Percentiles rank a stretch among this genome's conserved stretches.
These are phyloP conservation scores for Fusarium citri DNA, from an alignment of 2,329 filamentous ascomycete species.

Conservation along the genomic window DNA sequence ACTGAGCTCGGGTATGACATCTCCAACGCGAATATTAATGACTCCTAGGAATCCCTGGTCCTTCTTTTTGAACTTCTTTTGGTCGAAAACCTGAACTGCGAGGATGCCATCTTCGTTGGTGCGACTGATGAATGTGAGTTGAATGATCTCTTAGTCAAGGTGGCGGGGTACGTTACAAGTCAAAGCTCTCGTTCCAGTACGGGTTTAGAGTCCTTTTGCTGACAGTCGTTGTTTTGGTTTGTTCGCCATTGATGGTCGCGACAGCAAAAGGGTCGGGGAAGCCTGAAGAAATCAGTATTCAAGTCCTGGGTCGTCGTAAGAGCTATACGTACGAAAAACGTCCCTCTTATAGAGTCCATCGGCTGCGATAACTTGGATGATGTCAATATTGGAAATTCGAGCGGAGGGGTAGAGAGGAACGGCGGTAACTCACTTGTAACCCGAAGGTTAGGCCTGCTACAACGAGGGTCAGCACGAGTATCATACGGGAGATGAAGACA, in stretches of 20 bases:
- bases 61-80: conserved; percentile 99
- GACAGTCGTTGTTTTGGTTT: conserved; percentile 97
- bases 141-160: conserved; percentile 7
- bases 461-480: conserved; percentile 48
- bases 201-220: conserved; percentile 98
- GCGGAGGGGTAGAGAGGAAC: conserved; percentile 36
- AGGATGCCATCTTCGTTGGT: conserved; percentile 96
- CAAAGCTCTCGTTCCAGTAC: conserved; percentile 99
- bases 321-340: conserved; percentile 87
- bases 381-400: conserved; percentile 52
- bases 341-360: conserved; percentile 99
- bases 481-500: conserved; percentile 3
- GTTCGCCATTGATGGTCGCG: conserved; percentile 95
- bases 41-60: conserved; percentile 98
- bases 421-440: conserved; percentile 80
- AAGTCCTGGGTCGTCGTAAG: not conserved
- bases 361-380: conserved; percentile 87
- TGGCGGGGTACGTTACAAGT: conserved; percentile 77
- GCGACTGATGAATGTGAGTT: conserved; percentile 65
- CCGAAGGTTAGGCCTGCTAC: conserved; percentile 85
- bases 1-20: conserved; percentile 86
- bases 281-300: conserved; percentile 66
- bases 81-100: conserved; percentile 98
- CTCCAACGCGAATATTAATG: conserved; percentile 95
- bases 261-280: conserved; percentile 98